Percentiles rank a stretch among this genome's conserved stretches.
Conservation (phyloP, 306 rosid genomes). For the Ormosia semicastrata region DNA sequence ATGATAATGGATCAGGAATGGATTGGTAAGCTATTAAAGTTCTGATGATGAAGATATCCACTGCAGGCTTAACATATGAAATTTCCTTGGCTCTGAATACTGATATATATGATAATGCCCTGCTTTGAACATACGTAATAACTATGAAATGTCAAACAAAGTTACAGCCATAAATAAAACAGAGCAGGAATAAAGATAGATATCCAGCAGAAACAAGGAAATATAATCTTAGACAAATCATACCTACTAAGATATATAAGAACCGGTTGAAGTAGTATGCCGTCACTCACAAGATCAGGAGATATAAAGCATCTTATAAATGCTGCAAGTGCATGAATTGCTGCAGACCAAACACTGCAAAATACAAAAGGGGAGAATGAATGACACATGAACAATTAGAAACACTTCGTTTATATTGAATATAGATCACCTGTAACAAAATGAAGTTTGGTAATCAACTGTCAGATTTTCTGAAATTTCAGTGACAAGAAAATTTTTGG, state of each 20-base stretch:
- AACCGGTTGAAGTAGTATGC: slow-evolving; percentile 89
- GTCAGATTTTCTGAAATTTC: background rate
- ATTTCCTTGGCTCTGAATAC: slow-evolving; percentile 64
- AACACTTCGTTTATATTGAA: background rate
- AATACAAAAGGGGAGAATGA: slow-evolving; percentile 19
- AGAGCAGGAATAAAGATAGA: background rate
- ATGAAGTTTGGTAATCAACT: background rate
- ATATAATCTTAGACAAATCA: background rate
- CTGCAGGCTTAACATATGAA: slow-evolving; percentile 58
- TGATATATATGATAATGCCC: slow-evolving; percentile 76
- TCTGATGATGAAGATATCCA: slow-evolving; percentile 62
- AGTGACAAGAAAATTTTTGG: background rate
- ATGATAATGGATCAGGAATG: slow-evolving; percentile 79
- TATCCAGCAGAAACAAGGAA: background rate
- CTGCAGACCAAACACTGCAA: slow-evolving; percentile 94
- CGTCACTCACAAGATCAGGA: slow-evolving; percentile 45
- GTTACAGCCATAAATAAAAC: slow-evolving; percentile 12
- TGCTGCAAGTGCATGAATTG: slow-evolving; percentile 86
- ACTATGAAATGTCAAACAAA: slow-evolving; percentile 15
- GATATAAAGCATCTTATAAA: slow-evolving; percentile 79
- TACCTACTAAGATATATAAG: slow-evolving; percentile 90
- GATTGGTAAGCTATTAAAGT: slow-evolving; percentile 85
- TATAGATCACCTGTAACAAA: background rate
- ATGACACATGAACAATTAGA: background rate
- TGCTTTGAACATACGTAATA: slow-evolving; percentile 47